phyloP scores from a whole-genome alignment of 2,329 filamentous ascomycete genomes.

The Penicillium sclerotigenum region DNA sequence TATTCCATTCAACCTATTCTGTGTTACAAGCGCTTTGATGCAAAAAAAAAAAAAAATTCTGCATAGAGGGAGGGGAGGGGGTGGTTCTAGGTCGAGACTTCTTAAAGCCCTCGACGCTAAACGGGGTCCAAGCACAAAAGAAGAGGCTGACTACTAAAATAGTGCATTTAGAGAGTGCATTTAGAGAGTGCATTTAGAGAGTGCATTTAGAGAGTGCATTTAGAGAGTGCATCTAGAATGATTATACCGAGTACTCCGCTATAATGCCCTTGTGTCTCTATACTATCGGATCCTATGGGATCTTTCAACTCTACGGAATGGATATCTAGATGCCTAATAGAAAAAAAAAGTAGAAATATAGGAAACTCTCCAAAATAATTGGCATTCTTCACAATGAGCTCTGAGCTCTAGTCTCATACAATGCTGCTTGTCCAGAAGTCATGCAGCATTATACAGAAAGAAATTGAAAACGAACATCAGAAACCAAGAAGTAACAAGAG shows the following conservation, averaged over 20 bases:
- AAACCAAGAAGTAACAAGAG: slow-evolving; percentile 16
- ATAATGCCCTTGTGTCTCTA: not conserved
- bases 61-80: slow-evolving; percentile 7
- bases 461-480: slow-evolving; percentile 6
- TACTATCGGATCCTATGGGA: not conserved
- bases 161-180: not conserved
- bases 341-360: not conserved
- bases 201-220: not conserved
- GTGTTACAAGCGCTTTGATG: slow-evolving; percentile 1
- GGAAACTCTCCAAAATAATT: slow-evolving; percentile 1
- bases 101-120: slow-evolving; percentile 6
- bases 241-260: no score
- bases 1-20: not conserved
- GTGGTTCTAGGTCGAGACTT: slow-evolving; percentile 9
- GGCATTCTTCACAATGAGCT: slow-evolving; percentile 5
- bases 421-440: not conserved
- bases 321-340: not conserved
- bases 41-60: not conserved
- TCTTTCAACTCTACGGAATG: not conserved
- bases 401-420: not conserved
- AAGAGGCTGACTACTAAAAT: slow-evolving; percentile 2
- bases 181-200: not conserved
- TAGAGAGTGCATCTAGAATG: not conserved
- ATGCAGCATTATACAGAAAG: not conserved
- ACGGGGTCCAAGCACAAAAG: slow-evolving; percentile 10